Base-by-base conservation (phyloP, 192 early-diverging fungal genomes). In the Backusella tuberculispora region DNA sequence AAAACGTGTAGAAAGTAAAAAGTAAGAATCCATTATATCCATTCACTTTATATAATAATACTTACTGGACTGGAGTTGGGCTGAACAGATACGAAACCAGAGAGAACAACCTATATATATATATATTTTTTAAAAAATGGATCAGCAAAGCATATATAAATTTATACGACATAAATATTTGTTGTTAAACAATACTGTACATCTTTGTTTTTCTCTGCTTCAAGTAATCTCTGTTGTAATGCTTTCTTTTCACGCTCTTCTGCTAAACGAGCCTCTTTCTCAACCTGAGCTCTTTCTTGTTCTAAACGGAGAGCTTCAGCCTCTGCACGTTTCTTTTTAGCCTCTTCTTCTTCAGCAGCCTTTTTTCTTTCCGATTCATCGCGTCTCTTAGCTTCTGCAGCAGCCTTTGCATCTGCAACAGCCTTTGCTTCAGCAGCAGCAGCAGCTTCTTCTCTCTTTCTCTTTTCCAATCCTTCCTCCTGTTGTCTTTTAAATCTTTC, bases 391-490 rank as follows among this genome's bases (percentile, higher is more conserved):
- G 66, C 66, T 26, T 60, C 71, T 43, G 47, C 71, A 63, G 48
- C 71, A 29, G 21, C 68, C 24, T 68, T 68, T 14, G 43, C 68
- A n/a, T 41, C 68, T 48, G 68, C 68, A 67, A 40, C 66, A 3
- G 29, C 29, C 19, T 46, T 43, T 43, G 66, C 66, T 29, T 70
- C 68, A 46, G 40, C 68, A 46, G 41, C 45, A 38, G 53, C 53
- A 38, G 17, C n/a, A 5, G 38, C 45, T 41, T 67, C 50, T 5
- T 66, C 63, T 44, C 13, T 71, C 26, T 24, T 71, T 77, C 17
- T 85, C 80, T 10, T 76, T 26, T 75, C 83, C 83, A 17, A 71
- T 76, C 76, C 90, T 74, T 85, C 86, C 81, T n/a, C 80, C 76
- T 63, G 75, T 76, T 71, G 46, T 56, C 24, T 45, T 19, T 29